Evolutionary conservation across 2,329 filamentous ascomycete genomes (phyloP).

Genomic region (Helicocarpus griseus): DNA sequence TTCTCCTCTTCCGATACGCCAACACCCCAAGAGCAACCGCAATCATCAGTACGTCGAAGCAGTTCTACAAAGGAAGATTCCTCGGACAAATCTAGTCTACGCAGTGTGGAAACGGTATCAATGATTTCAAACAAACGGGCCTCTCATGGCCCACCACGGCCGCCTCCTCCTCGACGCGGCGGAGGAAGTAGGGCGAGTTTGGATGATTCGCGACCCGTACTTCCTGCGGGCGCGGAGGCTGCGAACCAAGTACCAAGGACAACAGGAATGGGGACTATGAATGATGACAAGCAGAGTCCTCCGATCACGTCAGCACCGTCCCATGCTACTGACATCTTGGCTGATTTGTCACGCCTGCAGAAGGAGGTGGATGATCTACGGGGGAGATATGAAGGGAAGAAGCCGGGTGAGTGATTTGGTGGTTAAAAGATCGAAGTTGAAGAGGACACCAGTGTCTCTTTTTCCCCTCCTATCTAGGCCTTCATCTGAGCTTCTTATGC

Average conservation of each 20-base stretch:
- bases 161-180: slow-evolving; percentile 38
- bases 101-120: slow-evolving; percentile 5
- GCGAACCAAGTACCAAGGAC: slow-evolving; percentile 21
- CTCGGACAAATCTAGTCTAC: slow-evolving; percentile 3
- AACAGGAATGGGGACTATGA: neutral
- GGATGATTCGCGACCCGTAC: slow-evolving; percentile 20
- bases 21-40: neutral
- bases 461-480: no score
- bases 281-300: neutral
- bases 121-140: slow-evolving; percentile 9
- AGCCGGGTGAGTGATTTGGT: neutral
- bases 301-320: slow-evolving; percentile 13
- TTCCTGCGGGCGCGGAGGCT: neutral
- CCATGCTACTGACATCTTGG: slow-evolving; percentile 52
- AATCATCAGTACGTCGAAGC: neutral
- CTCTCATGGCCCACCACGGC: slow-evolving; percentile 30
- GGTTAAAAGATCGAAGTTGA: neutral
- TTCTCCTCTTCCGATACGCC: slow-evolving; percentile 3
- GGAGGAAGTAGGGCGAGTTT: slow-evolving; percentile 27
- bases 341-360: slow-evolving; percentile 62
- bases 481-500: no score
- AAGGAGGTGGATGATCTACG: slow-evolving; percentile 59
- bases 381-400: slow-evolving; percentile 28
- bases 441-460: no score
- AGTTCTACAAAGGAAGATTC: slow-evolving; percentile 1